Conservation (phyloP, 495 filamentous ascomycete species). For the Evansstolkia leycettana region DNA sequence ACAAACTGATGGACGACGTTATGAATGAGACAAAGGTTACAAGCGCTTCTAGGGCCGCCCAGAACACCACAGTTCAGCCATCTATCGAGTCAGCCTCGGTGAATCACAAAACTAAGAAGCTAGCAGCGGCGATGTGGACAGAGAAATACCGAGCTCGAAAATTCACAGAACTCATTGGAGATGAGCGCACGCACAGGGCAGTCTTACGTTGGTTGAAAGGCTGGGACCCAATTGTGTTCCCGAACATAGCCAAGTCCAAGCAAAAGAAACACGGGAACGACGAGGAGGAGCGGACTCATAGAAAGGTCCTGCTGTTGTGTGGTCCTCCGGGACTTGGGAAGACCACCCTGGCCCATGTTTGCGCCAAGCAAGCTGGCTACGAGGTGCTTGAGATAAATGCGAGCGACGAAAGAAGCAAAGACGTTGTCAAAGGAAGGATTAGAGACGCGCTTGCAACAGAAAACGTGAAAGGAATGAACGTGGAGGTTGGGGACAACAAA, state of each 20-base stretch:
- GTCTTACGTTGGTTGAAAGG: conserved; percentile 88
- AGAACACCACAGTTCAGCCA: conserved; percentile 12
- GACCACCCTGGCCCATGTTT: conserved; percentile 93
- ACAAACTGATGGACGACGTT: conserved; percentile 58
- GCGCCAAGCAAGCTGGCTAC: conserved; percentile 87
- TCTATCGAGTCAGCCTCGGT: conserved; percentile 29
- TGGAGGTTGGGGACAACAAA: conserved; percentile 48
- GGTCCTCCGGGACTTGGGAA: conserved; percentile 91
- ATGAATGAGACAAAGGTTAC: conserved; percentile 34
- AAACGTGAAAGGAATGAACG: conserved; percentile 71
- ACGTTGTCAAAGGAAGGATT: conserved; percentile 86
- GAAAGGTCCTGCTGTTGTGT: conserved; percentile 80
- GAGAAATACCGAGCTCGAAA: conserved; percentile 86
- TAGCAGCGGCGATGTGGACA: conserved; percentile 56
- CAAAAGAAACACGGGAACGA: conserved; percentile 24
- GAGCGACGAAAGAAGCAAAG: conserved; percentile 89
- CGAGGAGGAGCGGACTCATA: conserved; percentile 49
- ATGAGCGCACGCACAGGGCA: conserved; percentile 84
- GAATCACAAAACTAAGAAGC: conserved; percentile 16
- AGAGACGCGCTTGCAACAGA: conserved; percentile 81
- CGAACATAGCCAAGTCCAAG: conserved; percentile 48
- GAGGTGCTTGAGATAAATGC: conserved; percentile 94
- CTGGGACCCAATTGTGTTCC: conserved; percentile 91
- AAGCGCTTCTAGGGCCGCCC: conserved; percentile 12
- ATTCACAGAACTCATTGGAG: conserved; percentile 87